Evolutionary conservation across 164 flowering plant species (phyloP).

Genomic region (Akebia trifoliata): DNA sequence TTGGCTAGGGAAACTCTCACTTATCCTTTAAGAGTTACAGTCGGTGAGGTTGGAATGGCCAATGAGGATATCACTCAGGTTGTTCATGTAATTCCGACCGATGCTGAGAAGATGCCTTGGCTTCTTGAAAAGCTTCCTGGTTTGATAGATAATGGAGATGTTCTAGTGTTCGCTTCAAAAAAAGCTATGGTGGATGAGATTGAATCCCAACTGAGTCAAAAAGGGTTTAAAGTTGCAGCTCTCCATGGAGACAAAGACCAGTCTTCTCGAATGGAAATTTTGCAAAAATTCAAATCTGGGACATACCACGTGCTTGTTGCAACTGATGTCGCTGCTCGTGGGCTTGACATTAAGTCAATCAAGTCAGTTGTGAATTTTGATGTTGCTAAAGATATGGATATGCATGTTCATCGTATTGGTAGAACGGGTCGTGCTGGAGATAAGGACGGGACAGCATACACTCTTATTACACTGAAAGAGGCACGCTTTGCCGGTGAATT

Average conservation of each 20-base stretch:
- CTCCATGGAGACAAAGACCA: constrained; percentile 99
- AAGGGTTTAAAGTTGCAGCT: constrained; percentile 74
- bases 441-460: constrained; percentile 90
- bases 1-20: constrained; percentile 81
- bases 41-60: constrained; percentile 93
- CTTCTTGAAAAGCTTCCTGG: constrained; percentile 84
- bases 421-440: constrained; percentile 99
- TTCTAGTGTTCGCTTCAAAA: constrained; percentile 83
- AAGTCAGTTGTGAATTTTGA: constrained; percentile 94
- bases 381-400: constrained; percentile 92
- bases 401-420: constrained; percentile 99
- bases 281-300: constrained; percentile 87
- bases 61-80: constrained; percentile 94
- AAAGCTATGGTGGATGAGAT: constrained; percentile 87
- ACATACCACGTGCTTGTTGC: constrained; percentile 81
- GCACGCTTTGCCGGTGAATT: constrained; percentile 95
- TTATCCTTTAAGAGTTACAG: constrained; percentile 87
- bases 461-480: constrained; percentile 87
- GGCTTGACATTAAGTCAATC: constrained; percentile 91
- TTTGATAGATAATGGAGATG: constrained; percentile 90
- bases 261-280: constrained; percentile 77
- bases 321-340: constrained; percentile 98
- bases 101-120: constrained; percentile 85
- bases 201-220: constrained; percentile 57
- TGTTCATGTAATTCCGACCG: constrained; percentile 77